These are phyloP conservation scores for Irpex rosettiformis DNA, from an alignment of 1,284 basidiomycete species.

Conservation along the genomic window DNA sequence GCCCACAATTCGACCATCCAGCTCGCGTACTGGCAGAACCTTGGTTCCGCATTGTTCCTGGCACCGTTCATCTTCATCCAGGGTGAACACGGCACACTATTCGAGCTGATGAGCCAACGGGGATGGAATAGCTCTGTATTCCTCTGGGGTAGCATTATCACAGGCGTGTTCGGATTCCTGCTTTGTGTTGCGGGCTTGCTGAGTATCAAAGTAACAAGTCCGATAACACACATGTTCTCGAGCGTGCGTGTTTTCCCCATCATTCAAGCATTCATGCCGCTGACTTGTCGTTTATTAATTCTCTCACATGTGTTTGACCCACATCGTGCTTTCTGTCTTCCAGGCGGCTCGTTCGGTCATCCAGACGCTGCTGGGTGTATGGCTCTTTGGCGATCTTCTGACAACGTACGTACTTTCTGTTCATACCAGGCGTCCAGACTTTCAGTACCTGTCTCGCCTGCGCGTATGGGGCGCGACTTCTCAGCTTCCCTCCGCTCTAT, in stretches of 20 bases:
- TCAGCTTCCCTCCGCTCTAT: conserved; percentile 1
- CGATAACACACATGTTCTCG: conserved; percentile 74
- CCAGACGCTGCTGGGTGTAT: conserved; percentile 69
- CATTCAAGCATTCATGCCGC: conserved; percentile 6
- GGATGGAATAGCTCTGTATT: conserved; percentile 54
- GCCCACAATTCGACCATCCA: conserved; percentile 69
- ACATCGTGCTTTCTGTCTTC: conserved; percentile 1
- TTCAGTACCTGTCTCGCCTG: not conserved
- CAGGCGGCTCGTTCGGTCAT: conserved; percentile 71
- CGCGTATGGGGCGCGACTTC: conserved; percentile 1
- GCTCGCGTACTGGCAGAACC: conserved; percentile 75
- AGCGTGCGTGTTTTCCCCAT: conserved; percentile 43
- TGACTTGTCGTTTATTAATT: not conserved
- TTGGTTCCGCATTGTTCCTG: conserved; percentile 60
- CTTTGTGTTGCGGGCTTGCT: conserved; percentile 68
- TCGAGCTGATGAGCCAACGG: conserved; percentile 32
- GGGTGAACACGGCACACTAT: conserved; percentile 46
- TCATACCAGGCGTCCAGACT: not conserved
- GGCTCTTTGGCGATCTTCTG: conserved; percentile 62
- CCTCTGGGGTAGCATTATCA: conserved; percentile 59
- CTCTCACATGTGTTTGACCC: conserved; percentile 1
- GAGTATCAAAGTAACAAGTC: conserved; percentile 71
- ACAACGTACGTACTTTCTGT: conserved; percentile 45
- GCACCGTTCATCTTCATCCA: conserved; percentile 56
- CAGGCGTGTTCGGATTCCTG: conserved; percentile 71